Conservation (phyloP, 208 protist species). For the Naegleria lovaniensis region DNA sequence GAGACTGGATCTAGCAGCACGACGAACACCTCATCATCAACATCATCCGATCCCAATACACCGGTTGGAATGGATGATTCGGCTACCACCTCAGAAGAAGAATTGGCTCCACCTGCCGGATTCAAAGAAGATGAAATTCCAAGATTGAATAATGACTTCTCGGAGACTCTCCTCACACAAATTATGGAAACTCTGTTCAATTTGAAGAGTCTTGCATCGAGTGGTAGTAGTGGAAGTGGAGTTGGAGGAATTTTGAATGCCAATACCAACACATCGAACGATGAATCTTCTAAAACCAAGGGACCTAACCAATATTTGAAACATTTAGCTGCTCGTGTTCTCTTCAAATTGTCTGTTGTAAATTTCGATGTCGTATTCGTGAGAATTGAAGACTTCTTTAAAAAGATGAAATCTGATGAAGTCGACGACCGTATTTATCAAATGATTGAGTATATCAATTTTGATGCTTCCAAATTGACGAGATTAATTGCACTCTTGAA, state of each 20-base stretch:
- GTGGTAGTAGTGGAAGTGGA: not conserved
- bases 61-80: not conserved
- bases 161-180: not conserved
- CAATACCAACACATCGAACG: not conserved
- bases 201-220: not conserved
- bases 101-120: not conserved
- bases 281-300: not conserved
- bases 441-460: slow-evolving; percentile 18
- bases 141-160: not conserved
- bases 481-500: not conserved
- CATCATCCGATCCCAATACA: too few species aligned
- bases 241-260: not conserved
- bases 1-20: too few species aligned
- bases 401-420: slow-evolving; percentile 15
- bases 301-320: not conserved
- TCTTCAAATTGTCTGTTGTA: slow-evolving; percentile 21
- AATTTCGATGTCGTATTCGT: slow-evolving; percentile 6
- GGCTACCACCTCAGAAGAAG: not conserved
- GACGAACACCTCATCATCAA: too few species aligned
- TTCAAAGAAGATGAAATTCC: not conserved
- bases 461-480: not conserved
- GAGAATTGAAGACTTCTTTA: not conserved
- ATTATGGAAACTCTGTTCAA: not conserved
- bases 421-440: not conserved
- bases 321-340: slow-evolving; percentile 4